Conservation (phyloP, 2,329 filamentous ascomycete species). For the Colletotrichum liriopes region DNA sequence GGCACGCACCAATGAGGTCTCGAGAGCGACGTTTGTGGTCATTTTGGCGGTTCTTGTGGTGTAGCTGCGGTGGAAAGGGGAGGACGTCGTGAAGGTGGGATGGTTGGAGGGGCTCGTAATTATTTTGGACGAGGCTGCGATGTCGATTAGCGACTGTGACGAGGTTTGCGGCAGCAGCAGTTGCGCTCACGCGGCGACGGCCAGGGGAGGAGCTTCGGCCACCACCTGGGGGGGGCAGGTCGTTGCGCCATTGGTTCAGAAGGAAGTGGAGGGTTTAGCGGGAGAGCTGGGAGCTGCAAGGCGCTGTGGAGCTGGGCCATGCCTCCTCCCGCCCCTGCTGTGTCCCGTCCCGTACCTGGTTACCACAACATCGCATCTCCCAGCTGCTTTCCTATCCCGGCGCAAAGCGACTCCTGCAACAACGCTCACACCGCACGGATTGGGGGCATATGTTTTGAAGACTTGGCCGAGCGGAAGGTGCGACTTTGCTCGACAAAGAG, state of each 20-base stretch:
- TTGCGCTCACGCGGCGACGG: background rate
- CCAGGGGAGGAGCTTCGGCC: constrained; percentile 27
- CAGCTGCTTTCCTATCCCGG: background rate
- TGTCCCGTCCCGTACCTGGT: background rate
- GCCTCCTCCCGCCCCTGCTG: constrained; percentile 1
- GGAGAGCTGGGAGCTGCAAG: constrained; percentile 28
- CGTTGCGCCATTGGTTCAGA: constrained; percentile 24
- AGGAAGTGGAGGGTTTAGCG: background rate
- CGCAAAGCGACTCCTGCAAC: constrained; percentile 11
- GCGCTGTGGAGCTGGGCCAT: constrained; percentile 15
- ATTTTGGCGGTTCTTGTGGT: constrained; percentile 61
- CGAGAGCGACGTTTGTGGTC: constrained; percentile 84
- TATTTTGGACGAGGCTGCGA: constrained; percentile 37
- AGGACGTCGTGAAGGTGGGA: background rate
- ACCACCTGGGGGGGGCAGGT: background rate
- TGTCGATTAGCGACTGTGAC: constrained; percentile 15
- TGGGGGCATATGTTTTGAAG: background rate
- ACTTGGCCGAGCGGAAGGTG: constrained; percentile 5
- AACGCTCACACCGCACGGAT: constrained; percentile 32
- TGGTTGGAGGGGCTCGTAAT: constrained; percentile 20
- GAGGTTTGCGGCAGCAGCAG: constrained; percentile 21
- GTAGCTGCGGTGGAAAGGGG: background rate
- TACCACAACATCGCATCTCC: background rate
- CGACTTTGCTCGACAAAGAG: background rate
- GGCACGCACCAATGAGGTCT: constrained; percentile 83